phyloP scores from a whole-genome alignment of 2,329 filamentous ascomycete species.

The Pseudocercospora musae region DNA sequence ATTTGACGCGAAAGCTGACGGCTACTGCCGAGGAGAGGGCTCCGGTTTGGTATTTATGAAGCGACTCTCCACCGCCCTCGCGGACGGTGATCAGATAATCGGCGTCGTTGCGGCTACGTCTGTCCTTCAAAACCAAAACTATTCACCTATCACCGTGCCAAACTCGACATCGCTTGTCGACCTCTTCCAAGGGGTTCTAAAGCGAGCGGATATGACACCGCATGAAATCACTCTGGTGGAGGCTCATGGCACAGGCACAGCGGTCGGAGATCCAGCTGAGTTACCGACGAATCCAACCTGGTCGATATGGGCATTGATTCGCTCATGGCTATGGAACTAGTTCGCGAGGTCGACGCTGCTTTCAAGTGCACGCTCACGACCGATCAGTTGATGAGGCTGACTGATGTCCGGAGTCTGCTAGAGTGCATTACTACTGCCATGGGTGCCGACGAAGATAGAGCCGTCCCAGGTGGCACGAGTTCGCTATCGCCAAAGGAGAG shows the following conservation, averaged over 20 bases:
- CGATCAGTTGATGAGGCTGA: neutral
- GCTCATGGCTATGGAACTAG: conserved; percentile 8
- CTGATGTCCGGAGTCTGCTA: neutral
- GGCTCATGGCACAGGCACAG: conserved; percentile 17
- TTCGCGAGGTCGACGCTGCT: neutral
- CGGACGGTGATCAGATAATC: conserved; percentile 34
- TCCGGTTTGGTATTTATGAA: conserved; percentile 30
- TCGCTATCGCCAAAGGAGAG: neutral
- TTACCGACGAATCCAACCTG: neutral
- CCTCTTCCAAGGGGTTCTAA: neutral
- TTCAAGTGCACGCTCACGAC: neutral
- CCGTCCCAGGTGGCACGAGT: neutral
- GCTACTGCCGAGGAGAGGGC: conserved; percentile 37
- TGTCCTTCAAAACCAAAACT: conserved; percentile 31
- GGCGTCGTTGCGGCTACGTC: conserved; percentile 27
- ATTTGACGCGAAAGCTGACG: conserved; percentile 27
- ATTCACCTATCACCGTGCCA: conserved; percentile 28
- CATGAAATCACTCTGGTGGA: conserved; percentile 13
- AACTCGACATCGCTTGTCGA: conserved; percentile 2
- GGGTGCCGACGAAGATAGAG: neutral
- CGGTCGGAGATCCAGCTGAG: conserved; percentile 16
- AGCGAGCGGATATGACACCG: conserved; percentile 14
- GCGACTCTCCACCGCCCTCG: conserved; percentile 30
- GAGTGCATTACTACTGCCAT: neutral
- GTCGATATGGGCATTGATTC: conserved; percentile 6